A percentile compares a stretch with the other conserved stretches of the same genome.
phyloP scores from a whole-genome alignment of 2,329 filamentous ascomycete genomes.

The Escovopsis weberi region DNA sequence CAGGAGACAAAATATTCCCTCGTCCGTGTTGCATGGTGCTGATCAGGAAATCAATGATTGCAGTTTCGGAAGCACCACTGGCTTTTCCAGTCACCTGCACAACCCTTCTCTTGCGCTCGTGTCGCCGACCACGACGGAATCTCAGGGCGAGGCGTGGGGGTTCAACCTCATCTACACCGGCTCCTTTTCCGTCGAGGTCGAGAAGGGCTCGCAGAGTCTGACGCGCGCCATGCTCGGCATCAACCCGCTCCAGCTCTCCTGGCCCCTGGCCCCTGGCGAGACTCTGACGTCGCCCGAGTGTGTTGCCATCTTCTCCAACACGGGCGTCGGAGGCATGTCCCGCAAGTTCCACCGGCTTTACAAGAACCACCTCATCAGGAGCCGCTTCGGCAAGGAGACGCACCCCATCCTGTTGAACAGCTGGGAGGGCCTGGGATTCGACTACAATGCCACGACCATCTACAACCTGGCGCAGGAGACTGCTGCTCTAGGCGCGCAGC shows the following conservation, averaged over 20 bases:
- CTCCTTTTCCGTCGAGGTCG: slow-evolving; percentile 46
- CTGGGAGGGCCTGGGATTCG: slow-evolving; percentile 48
- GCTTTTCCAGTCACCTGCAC: slow-evolving; percentile 49
- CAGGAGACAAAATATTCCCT: not conserved
- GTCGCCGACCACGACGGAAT: slow-evolving; percentile 42
- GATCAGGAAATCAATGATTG: not conserved
- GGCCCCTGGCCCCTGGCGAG: slow-evolving; percentile 39
- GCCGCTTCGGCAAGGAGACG: slow-evolving; percentile 35
- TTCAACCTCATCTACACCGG: slow-evolving; percentile 52
- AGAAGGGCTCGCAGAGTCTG: slow-evolving; percentile 46
- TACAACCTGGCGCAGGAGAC: slow-evolving; percentile 40
- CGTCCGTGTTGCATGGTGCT: not conserved
- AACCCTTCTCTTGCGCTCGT: slow-evolving; percentile 49
- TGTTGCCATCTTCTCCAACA: slow-evolving; percentile 44
- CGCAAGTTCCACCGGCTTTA: slow-evolving; percentile 47
- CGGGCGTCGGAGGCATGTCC: slow-evolving; percentile 47
- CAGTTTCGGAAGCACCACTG: slow-evolving; percentile 45
- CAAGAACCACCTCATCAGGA: slow-evolving; percentile 43
- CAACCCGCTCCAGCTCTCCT: slow-evolving; percentile 46
- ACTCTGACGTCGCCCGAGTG: slow-evolving; percentile 47
- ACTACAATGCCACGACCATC: slow-evolving; percentile 42
- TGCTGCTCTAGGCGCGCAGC: slow-evolving; percentile 42
- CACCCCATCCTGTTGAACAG: slow-evolving; percentile 47
- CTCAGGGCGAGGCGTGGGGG: slow-evolving; percentile 46
- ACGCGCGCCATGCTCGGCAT: slow-evolving; percentile 46